A percentile compares a stretch with the other conserved stretches of the same genome.
phyloP scores from a whole-genome alignment of 208 protist species.

The Eutreptiella sp. region DNA sequence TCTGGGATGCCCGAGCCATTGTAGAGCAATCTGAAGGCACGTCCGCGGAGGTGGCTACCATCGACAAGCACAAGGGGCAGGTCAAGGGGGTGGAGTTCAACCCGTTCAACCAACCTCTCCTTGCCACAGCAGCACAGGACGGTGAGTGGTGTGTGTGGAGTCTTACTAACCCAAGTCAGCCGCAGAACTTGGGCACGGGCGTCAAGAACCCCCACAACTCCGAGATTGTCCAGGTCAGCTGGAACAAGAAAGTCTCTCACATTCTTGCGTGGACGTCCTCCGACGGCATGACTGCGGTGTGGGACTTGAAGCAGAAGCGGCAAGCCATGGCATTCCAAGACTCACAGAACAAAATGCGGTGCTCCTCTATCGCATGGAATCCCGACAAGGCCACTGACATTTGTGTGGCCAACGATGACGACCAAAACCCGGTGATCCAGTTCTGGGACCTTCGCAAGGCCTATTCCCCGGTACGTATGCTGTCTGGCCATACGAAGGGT shows the following conservation, averaged over 20 bases:
- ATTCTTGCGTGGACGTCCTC: slow-evolving; percentile 85
- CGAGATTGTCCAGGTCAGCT: slow-evolving; percentile 57
- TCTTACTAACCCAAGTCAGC: slow-evolving; percentile 58
- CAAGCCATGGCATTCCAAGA: slow-evolving; percentile 76
- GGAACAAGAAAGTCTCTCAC: slow-evolving; percentile 70
- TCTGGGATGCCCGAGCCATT: too few species aligned
- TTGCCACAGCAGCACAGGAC: slow-evolving; percentile 59
- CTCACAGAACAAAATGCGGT: slow-evolving; percentile 44
- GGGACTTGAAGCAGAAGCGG: slow-evolving; percentile 84
- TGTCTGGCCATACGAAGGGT: slow-evolving; percentile 69
- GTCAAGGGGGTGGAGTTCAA: slow-evolving; percentile 88
- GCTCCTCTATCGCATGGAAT: slow-evolving; percentile 86
- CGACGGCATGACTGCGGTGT: slow-evolving; percentile 77
- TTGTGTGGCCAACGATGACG: slow-evolving; percentile 82
- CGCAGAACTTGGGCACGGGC: slow-evolving; percentile 58
- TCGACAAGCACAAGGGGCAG: slow-evolving; percentile 64
- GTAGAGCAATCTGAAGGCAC: too few species aligned
- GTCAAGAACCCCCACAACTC: slow-evolving; percentile 42
- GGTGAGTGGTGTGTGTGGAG: slow-evolving; percentile 78
- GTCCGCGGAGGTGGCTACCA: too few species aligned
- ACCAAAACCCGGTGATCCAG: slow-evolving; percentile 81
- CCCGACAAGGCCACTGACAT: slow-evolving; percentile 82
- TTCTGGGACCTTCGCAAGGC: slow-evolving; percentile 92
- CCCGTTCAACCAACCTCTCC: slow-evolving; percentile 67
- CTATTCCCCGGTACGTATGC: slow-evolving; percentile 65